These are phyloP conservation scores for Colletotrichum agaves DNA, from an alignment of 2,329 filamentous ascomycete species.

Conservation along the genomic window DNA sequence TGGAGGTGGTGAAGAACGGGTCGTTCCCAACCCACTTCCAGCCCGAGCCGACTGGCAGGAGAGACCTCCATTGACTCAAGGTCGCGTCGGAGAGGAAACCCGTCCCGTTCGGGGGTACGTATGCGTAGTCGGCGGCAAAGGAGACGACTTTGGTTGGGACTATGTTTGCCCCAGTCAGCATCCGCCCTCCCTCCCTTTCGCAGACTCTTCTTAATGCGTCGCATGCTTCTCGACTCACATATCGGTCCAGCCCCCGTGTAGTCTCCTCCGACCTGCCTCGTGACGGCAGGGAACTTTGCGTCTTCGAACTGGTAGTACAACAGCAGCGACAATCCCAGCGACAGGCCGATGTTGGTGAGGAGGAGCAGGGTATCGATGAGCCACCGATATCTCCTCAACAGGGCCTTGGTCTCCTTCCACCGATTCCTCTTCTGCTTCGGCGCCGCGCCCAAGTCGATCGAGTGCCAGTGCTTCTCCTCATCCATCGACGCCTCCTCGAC, in stretches of 20 bases:
- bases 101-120: slow-evolving; percentile 50
- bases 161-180: slow-evolving; percentile 30
- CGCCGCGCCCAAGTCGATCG: slow-evolving; percentile 4
- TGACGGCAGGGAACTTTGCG: slow-evolving; percentile 10
- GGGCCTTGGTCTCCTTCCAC: slow-evolving; percentile 22
- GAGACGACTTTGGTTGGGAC: slow-evolving; percentile 51
- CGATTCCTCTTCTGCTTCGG: neutral
- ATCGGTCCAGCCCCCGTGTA: slow-evolving; percentile 49
- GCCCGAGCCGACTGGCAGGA: slow-evolving; percentile 54
- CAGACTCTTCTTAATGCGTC: too few species aligned
- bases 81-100: slow-evolving; percentile 53
- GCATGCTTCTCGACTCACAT: slow-evolving; percentile 41
- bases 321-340: slow-evolving; percentile 26
- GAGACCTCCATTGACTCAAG: slow-evolving; percentile 50
- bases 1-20: slow-evolving; percentile 53
- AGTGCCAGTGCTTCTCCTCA: slow-evolving; percentile 36
- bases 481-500: slow-evolving; percentile 29
- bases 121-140: slow-evolving; percentile 51
- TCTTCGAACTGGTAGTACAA: slow-evolving; percentile 35
- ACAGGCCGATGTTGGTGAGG: slow-evolving; percentile 30
- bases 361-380: slow-evolving; percentile 33
- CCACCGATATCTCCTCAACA: slow-evolving; percentile 24
- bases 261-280: slow-evolving; percentile 52
- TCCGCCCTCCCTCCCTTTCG: neutral
- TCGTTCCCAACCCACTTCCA: slow-evolving; percentile 46